Base-by-base conservation (phyloP, 176 grass and related monocot genomes). In the Cenchrus purpureus region DNA sequence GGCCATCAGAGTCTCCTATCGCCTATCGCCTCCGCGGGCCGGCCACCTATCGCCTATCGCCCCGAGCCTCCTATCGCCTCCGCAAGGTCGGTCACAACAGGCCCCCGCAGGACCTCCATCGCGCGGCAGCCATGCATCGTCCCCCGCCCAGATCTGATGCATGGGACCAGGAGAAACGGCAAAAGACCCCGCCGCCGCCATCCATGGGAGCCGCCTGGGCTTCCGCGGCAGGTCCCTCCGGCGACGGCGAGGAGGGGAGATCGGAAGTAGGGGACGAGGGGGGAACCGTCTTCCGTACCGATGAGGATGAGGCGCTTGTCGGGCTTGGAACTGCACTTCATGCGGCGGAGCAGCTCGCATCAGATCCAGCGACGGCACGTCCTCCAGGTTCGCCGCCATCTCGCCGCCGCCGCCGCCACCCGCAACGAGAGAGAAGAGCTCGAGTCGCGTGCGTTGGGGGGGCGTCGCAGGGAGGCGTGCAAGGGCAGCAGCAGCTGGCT, bases 301-400 rank as follows among this genome's bases (percentile, higher is more conserved):
- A 98, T 74, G 64, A 98, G 93, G 88, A 95, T 94, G 89, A 98
- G 86, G 86, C 91, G 97, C 81, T 95, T 98, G 83, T 98, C 93
- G 8, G 93, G 97, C 90, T 95, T 98, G 72, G 96, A 87, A 22
- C 91, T 86, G 86, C 96, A 98, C 86, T 94, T 98, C 91, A 90
- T 87, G 51, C 93, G 93, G 82, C 86, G 93, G 74, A 98, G 96
- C 63, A 98, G 86, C 93, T 98, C 96, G 85, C 91, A 95, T 98
- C 87, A 98, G 87, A 89, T 98, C 91, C 64, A 94, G 14, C 88
- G 97, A 95, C 61, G 97, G 88, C 15, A 95, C 93, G 14, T 98
- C 97, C 91, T 95, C 93, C 54, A 98, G 85, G 54, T 86, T 95
- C 74, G 78, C 88, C 91, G 91, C 92, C 85, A 63, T 80, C 82